Evolutionary conservation across 306 rosid genomes (phyloP), one percentile per base, ranked within the genome.

Genomic region (Gastrolobium villosum): DNA sequence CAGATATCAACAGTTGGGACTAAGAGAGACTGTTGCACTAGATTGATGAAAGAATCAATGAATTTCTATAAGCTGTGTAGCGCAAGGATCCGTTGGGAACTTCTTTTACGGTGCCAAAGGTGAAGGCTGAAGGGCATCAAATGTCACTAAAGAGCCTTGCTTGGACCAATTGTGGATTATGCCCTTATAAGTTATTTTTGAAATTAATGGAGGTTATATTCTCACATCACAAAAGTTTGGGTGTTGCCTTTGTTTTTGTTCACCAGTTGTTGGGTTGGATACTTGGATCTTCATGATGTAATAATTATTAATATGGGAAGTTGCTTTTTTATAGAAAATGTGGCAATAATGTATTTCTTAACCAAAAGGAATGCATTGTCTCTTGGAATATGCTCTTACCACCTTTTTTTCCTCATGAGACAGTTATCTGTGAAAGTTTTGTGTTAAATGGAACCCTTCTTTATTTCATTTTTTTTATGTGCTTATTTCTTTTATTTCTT

Each of bases 401-500:
- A 20, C n/a, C 7, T 30, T 48, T 30, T 14, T 43, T 34, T 56
- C 41, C 3, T 55, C 35, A 6, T 5, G 45, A 14, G 39, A 66
- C 32, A 31, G 50, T 57, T 5, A 26, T 48, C 54, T 31, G 31
- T 31, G 50, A 67, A 46, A 46, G 10, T 44, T n/a, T 39, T 43
- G 48, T 67, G 10, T 13, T 65, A 31, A 65, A 41, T n/a, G 11
- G 57, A 43, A 41, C 8, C 7, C 7, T 43, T 32, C 2, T 68
- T 43, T 63, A 4, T 5, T 10, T 20, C 10, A 8, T 57, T 34
- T 26, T 26, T 46, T 10, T 48, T 61, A 57, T 59, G 65, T 49
- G 48, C 66, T 62, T 61, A 37, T 63, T 50, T 48, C 28, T 10
- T 63, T 39, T 72, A 43, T 76, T 79, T 70, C 45, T 48, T 39